Evolutionary conservation across 805 yeast species (phyloP).

Genomic region (Brettanomyces bruxellensis): DNA sequence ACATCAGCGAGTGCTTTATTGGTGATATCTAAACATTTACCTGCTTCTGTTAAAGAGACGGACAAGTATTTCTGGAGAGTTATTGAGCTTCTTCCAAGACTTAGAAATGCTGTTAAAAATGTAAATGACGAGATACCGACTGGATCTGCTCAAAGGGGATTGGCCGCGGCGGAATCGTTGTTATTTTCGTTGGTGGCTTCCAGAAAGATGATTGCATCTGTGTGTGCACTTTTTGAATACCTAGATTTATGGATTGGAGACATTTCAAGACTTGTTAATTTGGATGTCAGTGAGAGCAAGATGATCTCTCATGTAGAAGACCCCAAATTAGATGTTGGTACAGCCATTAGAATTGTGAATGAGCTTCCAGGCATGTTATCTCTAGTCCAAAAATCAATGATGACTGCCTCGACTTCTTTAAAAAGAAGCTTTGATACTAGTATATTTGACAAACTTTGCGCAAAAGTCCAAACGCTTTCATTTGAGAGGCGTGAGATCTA

Average conservation of each 20-base stretch:
- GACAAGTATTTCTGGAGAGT: slow-evolving; percentile 59
- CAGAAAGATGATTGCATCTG: slow-evolving; percentile 37
- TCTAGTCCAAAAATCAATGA: slow-evolving; percentile 19
- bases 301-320: background rate
- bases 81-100: slow-evolving; percentile 71
- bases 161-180: slow-evolving; percentile 69
- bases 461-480: slow-evolving; percentile 8
- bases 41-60: slow-evolving; percentile 25
- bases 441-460: slow-evolving; percentile 20
- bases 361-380: slow-evolving; percentile 32
- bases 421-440: slow-evolving; percentile 2
- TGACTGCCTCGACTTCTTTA: slow-evolving; percentile 7
- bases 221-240: slow-evolving; percentile 11
- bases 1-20: slow-evolving; percentile 55
- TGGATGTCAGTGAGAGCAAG: background rate
- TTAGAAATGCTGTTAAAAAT: slow-evolving; percentile 54
- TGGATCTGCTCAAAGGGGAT: slow-evolving; percentile 63
- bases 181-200: slow-evolving; percentile 47
- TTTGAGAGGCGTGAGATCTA: slow-evolving; percentile 5
- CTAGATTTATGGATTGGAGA: slow-evolving; percentile 5
- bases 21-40: slow-evolving; percentile 41
- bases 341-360: slow-evolving; percentile 5
- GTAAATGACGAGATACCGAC: slow-evolving; percentile 70
- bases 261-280: slow-evolving; percentile 3
- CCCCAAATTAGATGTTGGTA: background rate